Evolutionary conservation across 495 filamentous ascomycete species (phyloP).

Genomic region (Penicillium waksmanii): DNA sequence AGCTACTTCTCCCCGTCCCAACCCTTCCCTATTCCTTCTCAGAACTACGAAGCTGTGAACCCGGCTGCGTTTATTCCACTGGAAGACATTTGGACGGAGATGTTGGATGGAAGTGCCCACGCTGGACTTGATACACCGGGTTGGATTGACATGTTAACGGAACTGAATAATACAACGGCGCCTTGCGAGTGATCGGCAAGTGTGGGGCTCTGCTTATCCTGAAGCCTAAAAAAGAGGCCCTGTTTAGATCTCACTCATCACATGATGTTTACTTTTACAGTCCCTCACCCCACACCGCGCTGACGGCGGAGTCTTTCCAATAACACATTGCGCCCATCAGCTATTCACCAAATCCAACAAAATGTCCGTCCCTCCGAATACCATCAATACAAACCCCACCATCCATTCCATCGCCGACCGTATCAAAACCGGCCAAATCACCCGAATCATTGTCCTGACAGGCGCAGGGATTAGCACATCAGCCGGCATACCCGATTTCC

Average conservation of each 20-base stretch:
- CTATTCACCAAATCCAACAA: not conserved
- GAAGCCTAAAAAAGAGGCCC: too few relatives aligned
- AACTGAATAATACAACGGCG: slow-evolving; percentile 31
- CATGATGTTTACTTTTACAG: too few relatives aligned
- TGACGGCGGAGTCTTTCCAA: too few relatives aligned
- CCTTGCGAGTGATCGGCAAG: slow-evolving; percentile 11
- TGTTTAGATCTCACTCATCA: too few relatives aligned
- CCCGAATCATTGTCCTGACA: slow-evolving; percentile 26
- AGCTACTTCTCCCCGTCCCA: not conserved
- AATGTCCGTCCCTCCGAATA: not conserved
- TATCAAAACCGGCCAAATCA: slow-evolving; percentile 26
- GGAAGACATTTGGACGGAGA: slow-evolving; percentile 43
- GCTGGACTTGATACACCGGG: slow-evolving; percentile 29
- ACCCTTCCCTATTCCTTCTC: not conserved
- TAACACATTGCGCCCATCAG: too few relatives aligned
- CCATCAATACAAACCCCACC: not conserved
- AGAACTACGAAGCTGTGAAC: not conserved
- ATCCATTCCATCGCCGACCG: slow-evolving; percentile 20
- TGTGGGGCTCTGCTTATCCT: not conserved
- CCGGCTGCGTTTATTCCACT: slow-evolving; percentile 13
- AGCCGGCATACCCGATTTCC: slow-evolving; percentile 79
- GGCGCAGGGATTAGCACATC: slow-evolving; percentile 52
- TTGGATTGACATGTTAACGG: slow-evolving; percentile 40
- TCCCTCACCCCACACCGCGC: too few relatives aligned
- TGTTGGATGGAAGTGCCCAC: slow-evolving; percentile 35